Percentiles rank a stretch among this genome's conserved stretches.
These are phyloP conservation scores for Cercospora brassicicola DNA, from an alignment of 2,329 filamentous ascomycete species.

Conservation along the genomic window DNA sequence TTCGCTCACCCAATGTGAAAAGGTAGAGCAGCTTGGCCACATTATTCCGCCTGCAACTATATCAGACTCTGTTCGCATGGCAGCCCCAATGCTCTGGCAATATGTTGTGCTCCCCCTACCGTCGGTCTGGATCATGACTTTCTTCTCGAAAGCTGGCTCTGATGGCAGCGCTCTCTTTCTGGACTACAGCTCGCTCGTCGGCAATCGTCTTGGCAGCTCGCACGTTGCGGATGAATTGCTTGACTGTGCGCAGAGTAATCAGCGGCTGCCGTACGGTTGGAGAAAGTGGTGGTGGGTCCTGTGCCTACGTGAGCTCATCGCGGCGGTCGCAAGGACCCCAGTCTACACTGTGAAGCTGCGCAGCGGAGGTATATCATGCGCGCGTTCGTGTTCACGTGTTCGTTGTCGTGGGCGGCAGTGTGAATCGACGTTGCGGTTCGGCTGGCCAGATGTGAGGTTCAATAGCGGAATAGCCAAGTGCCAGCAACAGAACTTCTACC, in stretches of 20 bases:
- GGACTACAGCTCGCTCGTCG: slow-evolving; percentile 95
- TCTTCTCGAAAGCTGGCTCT: slow-evolving; percentile 97
- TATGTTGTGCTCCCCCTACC: slow-evolving; percentile 56
- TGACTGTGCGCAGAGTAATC: slow-evolving; percentile 62
- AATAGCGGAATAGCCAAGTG: slow-evolving; percentile 5
- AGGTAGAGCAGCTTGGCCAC: slow-evolving; percentile 97
- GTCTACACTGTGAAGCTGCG: not conserved
- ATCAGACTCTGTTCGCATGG: slow-evolving; percentile 2
- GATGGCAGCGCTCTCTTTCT: slow-evolving; percentile 98
- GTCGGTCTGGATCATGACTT: slow-evolving; percentile 84
- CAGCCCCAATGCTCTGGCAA: slow-evolving; percentile 4
- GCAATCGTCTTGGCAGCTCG: slow-evolving; percentile 98
- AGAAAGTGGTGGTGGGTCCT: slow-evolving; percentile 1
- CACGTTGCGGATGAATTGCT: slow-evolving; percentile 99
- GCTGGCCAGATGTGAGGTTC: not conserved
- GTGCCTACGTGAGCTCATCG: slow-evolving; percentile 16
- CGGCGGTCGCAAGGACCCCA: slow-evolving; percentile 15
- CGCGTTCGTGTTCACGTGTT: not conserved
- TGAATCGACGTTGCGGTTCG: not conserved
- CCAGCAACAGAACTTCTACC: not conserved
- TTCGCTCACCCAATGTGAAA: slow-evolving; percentile 94
- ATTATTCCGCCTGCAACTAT: slow-evolving; percentile 78
- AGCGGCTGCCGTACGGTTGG: not conserved
- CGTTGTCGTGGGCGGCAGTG: not conserved
- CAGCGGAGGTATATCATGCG: not conserved